Base-by-base conservation (phyloP, 805 yeast genomes). In the Metschnikowia koreensis region DNA sequence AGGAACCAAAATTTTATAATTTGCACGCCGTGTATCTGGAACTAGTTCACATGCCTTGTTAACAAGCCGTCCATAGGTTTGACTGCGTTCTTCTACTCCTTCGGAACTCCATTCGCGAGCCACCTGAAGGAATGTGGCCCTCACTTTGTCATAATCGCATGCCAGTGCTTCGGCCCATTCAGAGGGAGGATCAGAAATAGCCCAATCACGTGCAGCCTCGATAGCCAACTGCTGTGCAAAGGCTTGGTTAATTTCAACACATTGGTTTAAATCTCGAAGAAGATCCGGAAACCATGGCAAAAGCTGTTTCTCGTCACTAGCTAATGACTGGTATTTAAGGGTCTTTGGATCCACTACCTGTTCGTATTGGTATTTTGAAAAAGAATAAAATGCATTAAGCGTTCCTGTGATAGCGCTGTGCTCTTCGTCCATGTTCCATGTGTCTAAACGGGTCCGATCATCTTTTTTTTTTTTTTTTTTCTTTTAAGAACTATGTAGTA, bases 41-140 rank as follows among this genome's bases (percentile, higher is more conserved):
- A 60, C 80, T 9, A 66, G 44, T 2, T 11, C 44, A 49, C 66
- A 74, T 45, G 76, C 56, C 34, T 61, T 71, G 0, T 61, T 48
- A 6, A 80, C 54, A 4, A 83, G 69, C 26, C 66, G 62, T 0
- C 69, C 71, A 60, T 73, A 77, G 2, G 77, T 66, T 2, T 51
- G 50, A 0, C 60, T 59, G 37, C 89, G 60, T 56, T 84, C 88
- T 0, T 42, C 38, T 4, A 38, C 53, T 0, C 86, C 84, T n/a
- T 80, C 82, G 5, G 60, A 61, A 29, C 82, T 71, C 89, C 89
- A 84, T 62, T 84, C 89, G 52, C 89, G 65, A 6, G 73, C 68
- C n/a, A 80, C 59, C 59, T 84, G 89, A 40, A 81, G 68, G 58
- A 87, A 62, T 0, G 83, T 71, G 1, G 84, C 73, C 43, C 79